Conservation (phyloP, 2,329 filamentous ascomycete species). For the Mariannaea sp. region DNA sequence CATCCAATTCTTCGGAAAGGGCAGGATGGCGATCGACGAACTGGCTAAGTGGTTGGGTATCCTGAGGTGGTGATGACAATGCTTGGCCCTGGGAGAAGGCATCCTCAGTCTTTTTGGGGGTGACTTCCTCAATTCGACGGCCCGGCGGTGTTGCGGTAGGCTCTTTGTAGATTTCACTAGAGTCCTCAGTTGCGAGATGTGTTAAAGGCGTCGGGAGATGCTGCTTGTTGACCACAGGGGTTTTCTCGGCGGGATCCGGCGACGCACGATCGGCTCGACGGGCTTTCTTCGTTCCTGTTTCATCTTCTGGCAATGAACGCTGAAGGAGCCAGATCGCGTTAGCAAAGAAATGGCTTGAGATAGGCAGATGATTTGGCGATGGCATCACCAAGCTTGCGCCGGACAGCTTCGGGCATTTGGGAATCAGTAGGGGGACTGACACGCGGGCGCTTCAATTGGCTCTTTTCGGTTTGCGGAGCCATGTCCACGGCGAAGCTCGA, state of each 20-base stretch:
- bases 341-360: constrained; percentile 25
- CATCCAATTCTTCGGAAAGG: constrained; percentile 80
- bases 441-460: constrained; percentile 80
- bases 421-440: constrained; percentile 55
- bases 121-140: constrained; percentile 59
- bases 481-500: constrained; percentile 45
- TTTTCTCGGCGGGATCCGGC: constrained; percentile 57
- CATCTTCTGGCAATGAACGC: constrained; percentile 68
- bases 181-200: constrained; percentile 59
- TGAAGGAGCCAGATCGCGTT: constrained; percentile 43
- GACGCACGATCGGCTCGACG: constrained; percentile 76
- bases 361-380: constrained; percentile 17
- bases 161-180: constrained; percentile 67
- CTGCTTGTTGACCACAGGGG: constrained; percentile 64
- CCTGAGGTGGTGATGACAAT: constrained; percentile 68
- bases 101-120: constrained; percentile 57
- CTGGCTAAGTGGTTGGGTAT: constrained; percentile 66
- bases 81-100: constrained; percentile 50
- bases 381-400: constrained; percentile 6
- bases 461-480: constrained; percentile 72
- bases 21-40: constrained; percentile 73
- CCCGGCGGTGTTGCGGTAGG: constrained; percentile 72
- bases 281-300: constrained; percentile 78
- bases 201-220: constrained; percentile 85
- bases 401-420: not conserved